phyloP scores from a whole-genome alignment of 108 stramenopile genomes.

The Ochromonas danica region DNA sequence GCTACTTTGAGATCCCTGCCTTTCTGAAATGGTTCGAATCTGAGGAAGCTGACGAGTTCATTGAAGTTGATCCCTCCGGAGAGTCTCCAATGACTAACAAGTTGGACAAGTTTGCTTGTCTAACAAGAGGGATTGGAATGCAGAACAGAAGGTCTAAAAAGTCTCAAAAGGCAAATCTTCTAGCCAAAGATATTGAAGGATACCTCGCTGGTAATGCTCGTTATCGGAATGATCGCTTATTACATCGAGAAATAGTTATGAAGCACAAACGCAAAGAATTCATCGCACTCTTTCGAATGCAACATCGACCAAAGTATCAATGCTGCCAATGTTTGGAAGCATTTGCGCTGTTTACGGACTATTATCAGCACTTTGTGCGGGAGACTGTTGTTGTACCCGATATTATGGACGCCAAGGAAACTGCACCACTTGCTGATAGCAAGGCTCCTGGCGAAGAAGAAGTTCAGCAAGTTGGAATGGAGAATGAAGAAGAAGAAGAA shows the following conservation, averaged over 20 bases:
- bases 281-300: neutral
- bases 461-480: too few species aligned
- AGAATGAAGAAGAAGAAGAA: too few species aligned
- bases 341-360: conserved; percentile 3
- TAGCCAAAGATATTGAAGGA: neutral
- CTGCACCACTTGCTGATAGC: too few species aligned
- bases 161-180: neutral
- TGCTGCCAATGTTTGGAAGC: neutral
- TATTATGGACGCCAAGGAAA: too few species aligned
- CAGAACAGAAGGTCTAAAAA: too few species aligned
- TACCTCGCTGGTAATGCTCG: neutral
- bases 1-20: neutral
- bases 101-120: neutral
- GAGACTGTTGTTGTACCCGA: too few species aligned
- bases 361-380: neutral
- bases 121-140: too few species aligned
- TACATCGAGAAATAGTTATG: neutral
- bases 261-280: neutral
- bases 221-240: neutral
- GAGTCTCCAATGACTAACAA: neutral
- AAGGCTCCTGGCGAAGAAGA: too few species aligned
- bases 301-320: neutral
- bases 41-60: neutral
- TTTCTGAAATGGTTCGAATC: neutral
- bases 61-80: neutral